phyloP scores from a whole-genome alignment of 164 flowering plant genomes.

The Magnolia sinica region DNA sequence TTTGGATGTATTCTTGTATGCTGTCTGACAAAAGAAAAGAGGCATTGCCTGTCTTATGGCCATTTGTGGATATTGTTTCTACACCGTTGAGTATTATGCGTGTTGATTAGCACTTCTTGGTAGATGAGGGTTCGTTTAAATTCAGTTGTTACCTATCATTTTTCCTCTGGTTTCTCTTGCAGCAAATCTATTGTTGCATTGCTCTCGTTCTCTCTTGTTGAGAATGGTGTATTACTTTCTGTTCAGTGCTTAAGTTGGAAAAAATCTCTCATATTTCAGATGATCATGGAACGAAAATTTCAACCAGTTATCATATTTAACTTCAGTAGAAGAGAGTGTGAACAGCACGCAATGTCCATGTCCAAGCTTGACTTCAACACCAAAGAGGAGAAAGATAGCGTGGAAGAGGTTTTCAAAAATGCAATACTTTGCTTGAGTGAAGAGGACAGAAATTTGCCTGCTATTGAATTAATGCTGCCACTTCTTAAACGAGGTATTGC shows the following conservation, averaged over 20 bases:
- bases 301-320: slow-evolving; percentile 97
- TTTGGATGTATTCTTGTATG: too few species aligned
- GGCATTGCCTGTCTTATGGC: too few species aligned
- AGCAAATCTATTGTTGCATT: neutral
- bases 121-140: too few species aligned
- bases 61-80: too few species aligned
- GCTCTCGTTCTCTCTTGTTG: neutral
- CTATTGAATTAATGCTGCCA: slow-evolving; percentile 91
- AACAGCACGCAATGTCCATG: slow-evolving; percentile 98
- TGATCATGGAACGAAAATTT: slow-evolving; percentile 95
- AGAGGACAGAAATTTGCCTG: slow-evolving; percentile 90
- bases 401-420: slow-evolving; percentile 73
- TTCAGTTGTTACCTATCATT: too few species aligned
- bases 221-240: neutral
- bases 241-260: slow-evolving; percentile 13
- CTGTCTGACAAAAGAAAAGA: too few species aligned
- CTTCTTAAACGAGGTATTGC: slow-evolving; percentile 96
- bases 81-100: too few species aligned
- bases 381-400: slow-evolving; percentile 80
- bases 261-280: slow-evolving; percentile 43
- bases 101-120: too few species aligned
- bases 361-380: slow-evolving; percentile 92
- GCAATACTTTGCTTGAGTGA: slow-evolving; percentile 84
- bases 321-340: slow-evolving; percentile 97
- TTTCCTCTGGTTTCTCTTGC: neutral